Conservation (phyloP, 2,329 filamentous ascomycete genomes). For the Hypoxylon sp. region DNA sequence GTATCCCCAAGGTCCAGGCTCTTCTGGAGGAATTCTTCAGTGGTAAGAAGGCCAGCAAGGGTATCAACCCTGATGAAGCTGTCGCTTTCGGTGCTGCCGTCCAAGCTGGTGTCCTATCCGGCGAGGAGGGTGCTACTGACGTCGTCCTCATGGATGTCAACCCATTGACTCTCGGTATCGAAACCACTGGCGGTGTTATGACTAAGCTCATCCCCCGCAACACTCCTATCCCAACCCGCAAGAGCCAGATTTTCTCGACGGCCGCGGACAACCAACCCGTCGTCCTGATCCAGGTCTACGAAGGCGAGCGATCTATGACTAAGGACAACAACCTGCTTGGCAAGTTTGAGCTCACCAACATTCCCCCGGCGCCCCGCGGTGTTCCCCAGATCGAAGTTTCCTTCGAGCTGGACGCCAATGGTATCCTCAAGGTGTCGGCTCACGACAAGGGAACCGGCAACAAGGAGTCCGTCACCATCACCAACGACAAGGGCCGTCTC, state of each 20-base stretch:
- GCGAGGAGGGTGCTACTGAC: conserved; percentile 83
- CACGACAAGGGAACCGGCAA: conserved; percentile 99
- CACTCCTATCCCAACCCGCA: conserved; percentile 94
- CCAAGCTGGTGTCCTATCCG: conserved; percentile 94
- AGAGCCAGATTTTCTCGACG: conserved; percentile 98
- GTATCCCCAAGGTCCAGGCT: conserved; percentile 97
- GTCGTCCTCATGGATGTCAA: conserved; percentile 98
- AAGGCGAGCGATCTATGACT: conserved; percentile 93
- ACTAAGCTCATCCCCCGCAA: conserved; percentile 96
- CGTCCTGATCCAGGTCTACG: conserved; percentile 94
- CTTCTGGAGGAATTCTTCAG: conserved; percentile 96
- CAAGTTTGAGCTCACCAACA: conserved; percentile 98
- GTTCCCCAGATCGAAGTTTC: conserved; percentile 98
- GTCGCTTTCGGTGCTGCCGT: conserved; percentile 98
- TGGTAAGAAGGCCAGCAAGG: conserved; percentile 98
- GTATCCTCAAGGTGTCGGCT: conserved; percentile 96
- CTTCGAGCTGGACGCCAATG: conserved; percentile 98
- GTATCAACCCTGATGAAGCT: conserved; percentile 99
- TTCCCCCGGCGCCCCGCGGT: conserved; percentile 93
- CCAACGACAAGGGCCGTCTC: conserved; percentile 98
- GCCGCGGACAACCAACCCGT: conserved; percentile 97
- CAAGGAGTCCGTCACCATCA: conserved; percentile 97
- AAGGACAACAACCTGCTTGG: conserved; percentile 98
- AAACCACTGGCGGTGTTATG: conserved; percentile 98
- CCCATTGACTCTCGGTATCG: conserved; percentile 95